Evolutionary conservation across 441 rosid species (phyloP).

Genomic region (Gossypium gossypioides): DNA sequence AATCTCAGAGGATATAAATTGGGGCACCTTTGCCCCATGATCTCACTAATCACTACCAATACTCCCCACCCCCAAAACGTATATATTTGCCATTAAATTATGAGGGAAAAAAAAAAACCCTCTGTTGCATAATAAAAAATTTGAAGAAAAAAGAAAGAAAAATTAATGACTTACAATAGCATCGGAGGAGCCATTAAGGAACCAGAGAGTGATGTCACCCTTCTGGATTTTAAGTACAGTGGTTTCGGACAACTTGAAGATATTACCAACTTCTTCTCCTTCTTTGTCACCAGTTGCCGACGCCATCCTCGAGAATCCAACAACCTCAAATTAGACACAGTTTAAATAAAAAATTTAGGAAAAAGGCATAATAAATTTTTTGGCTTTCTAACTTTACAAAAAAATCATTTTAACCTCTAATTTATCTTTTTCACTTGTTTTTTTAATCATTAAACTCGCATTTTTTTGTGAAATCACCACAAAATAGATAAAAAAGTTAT

Average conservation of each 20-base stretch:
- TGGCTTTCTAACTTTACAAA: too few relatives aligned
- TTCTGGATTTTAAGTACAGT: slow-evolving; percentile 42
- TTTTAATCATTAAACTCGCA: too few relatives aligned
- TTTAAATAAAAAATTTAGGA: too few relatives aligned
- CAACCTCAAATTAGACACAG: neutral
- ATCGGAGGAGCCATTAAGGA: slow-evolving; percentile 63
- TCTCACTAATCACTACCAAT: neutral
- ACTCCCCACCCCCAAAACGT: too few relatives aligned
- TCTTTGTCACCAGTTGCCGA: slow-evolving; percentile 10
- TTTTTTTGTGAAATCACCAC: too few relatives aligned
- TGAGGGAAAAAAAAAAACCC: too few relatives aligned
- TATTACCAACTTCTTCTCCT: slow-evolving; percentile 14
- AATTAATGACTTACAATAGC: slow-evolving; percentile 45
- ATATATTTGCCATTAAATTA: neutral
- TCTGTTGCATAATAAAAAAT: neutral
- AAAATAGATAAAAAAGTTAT: too few relatives aligned
- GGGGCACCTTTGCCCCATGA: neutral
- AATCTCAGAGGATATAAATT: neutral
- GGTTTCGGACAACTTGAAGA: slow-evolving; percentile 40
- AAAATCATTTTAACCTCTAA: too few relatives aligned
- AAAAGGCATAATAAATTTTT: neutral
- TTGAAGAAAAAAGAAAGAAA: neutral
- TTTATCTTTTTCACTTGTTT: too few relatives aligned
- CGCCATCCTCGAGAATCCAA: slow-evolving; percentile 27
- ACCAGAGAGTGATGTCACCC: slow-evolving; percentile 89